Evolutionary conservation across 1,284 basidiomycete genomes (phyloP), one percentile per base, ranked within the genome.

Genomic region (Marasmius oreades): DNA sequence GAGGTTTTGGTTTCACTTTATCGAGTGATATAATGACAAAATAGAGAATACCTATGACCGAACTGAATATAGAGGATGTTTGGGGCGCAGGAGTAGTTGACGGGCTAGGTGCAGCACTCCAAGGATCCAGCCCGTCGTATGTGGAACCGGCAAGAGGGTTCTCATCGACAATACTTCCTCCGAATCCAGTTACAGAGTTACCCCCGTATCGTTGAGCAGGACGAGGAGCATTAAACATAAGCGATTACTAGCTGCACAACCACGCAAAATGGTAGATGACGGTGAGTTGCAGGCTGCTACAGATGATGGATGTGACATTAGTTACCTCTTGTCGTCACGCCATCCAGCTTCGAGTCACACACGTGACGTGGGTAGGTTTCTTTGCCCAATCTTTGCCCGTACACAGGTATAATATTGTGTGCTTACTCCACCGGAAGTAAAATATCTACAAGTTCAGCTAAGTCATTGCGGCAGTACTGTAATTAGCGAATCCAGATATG

Each of bases 101-200:
- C 20, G 92, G 92, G 57, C 85, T 88, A 2, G 92, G 92, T 7
- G 83, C 79, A 56, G 88, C 77, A 65, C 88, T 91, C 93, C 93
- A 95, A 18, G 93, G 93, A 73, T 95, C 93, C 42, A 92, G 79
- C 24, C 86, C 87, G 62, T 86, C 91, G 67, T 91, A 92, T 11
- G 84, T 82, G 3, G 90, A 92, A 63, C 72, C 78, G 5, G 86
- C 80, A 20, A 93, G 78, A 1, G 90, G 91, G 65, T 92, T 83
- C 62, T 89, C 86, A 60, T 86, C 84, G 31, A 89, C 85, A 67
- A 86, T 88, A 69, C 85, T 90, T 28, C 75, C 82, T 36, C 86
- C 85, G 60, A 90, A 80, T 37, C 81, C 82, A 43, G 76, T 78
- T 24, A 77, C 75, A 2, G 84, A 75, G 26, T 77, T 76, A 39